Conservation (phyloP, 169 alveolate species). For the Eimeria tenella region DNA sequence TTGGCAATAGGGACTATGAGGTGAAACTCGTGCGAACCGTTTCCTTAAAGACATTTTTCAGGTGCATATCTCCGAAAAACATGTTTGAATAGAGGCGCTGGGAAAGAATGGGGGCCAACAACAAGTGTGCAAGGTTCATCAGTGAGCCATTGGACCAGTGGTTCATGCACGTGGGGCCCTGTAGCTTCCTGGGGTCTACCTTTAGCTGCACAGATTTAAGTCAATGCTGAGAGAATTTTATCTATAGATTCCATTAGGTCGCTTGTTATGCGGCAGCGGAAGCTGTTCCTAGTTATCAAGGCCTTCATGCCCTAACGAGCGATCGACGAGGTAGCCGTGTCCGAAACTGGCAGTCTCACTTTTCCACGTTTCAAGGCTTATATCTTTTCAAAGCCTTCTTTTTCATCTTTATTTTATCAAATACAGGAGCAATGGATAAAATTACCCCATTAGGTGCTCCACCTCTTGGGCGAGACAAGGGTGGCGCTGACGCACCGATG, state of each 20-base stretch:
- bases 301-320: background rate
- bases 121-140: background rate
- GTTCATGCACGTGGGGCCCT: constrained; percentile 40
- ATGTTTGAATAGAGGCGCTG: too few relatives aligned
- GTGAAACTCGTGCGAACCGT: too few relatives aligned
- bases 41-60: too few relatives aligned
- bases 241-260: background rate
- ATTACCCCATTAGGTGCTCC: background rate
- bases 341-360: background rate
- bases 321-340: constrained; percentile 25
- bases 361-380: background rate
- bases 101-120: too few relatives aligned
- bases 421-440: too few relatives aligned
- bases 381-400: too few relatives aligned
- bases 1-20: background rate
- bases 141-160: constrained; percentile 42
- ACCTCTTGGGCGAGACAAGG: background rate
- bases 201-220: background rate
- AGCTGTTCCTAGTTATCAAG: background rate
- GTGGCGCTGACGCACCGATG: background rate
- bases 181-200: background rate
- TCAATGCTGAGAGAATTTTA: background rate
- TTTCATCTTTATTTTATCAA: too few relatives aligned
- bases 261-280: background rate
- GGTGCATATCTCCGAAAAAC: too few relatives aligned